Base-by-base conservation (phyloP, 1,139 yeast species). In the Pichia sp. region DNA sequence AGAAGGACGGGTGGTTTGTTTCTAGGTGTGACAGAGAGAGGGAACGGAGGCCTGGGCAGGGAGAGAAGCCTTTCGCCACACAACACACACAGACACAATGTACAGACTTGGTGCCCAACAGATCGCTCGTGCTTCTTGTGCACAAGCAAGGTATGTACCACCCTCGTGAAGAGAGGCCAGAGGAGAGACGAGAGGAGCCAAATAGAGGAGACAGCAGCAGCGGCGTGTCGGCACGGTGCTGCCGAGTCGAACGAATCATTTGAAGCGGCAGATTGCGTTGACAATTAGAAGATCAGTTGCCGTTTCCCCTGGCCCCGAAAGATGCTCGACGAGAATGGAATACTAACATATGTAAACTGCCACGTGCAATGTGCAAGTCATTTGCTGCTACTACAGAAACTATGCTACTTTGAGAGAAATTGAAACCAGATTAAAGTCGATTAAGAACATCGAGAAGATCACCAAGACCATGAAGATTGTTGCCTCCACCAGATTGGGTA, bases 401-500 rank as follows among this genome's bases (percentile, higher is more conserved):
- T 92, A 90, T 81, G 99, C 99, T 71, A 93, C 99, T 67, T 83
- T 93, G 73, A 92, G 98, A 80, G 99, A 93, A 77, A 95, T 93
- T 72, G 99, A 93, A 80, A 87, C 82, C 75, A 95, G 99, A 80
- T 85, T 93, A 74, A 93, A 93, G 81, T 90, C 97, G 63, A 93
- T 93, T 74, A 93, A 92, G 81, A 93, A 93, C 82, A 93, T 93
- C 74, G 98, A 93, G 78, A 93, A 93, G 81, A 93, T 93, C 78
- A 93, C 99, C 79, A 93, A 93, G 79, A 93, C 99, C 75, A 93
- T 93, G 99, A 93, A 92, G 81, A 87, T 95, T 76, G 99, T 93
- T 69, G 99, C 99, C 53, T 92, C 98, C 49, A 93, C 99, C 66
- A 89, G 97, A 80, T 83, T 93, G 74, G 82, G 84, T 73, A 90